A percentile compares a stretch with the other conserved stretches of the same genome.
Conservation (phyloP, 495 filamentous ascomycete species). For the Podospora conica region DNA sequence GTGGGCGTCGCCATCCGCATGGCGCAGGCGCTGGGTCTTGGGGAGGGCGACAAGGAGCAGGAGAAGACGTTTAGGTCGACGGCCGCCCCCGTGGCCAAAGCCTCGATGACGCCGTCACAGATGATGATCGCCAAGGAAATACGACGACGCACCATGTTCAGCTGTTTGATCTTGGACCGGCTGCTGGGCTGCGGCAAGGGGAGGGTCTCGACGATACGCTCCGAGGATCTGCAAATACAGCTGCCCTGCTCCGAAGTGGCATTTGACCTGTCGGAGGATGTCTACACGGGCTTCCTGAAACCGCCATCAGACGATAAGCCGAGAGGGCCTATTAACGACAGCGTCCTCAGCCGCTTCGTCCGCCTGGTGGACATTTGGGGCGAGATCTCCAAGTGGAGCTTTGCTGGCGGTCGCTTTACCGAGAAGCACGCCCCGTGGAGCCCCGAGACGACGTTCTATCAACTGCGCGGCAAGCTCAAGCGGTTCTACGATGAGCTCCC, state of each 20-base stretch:
- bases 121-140: conserved; percentile 67
- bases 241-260: conserved; percentile 60
- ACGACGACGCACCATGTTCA: conserved; percentile 76
- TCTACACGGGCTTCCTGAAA: conserved; percentile 47
- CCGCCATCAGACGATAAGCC: conserved; percentile 20
- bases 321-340: conserved; percentile 45
- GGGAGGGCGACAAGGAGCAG: conserved; percentile 50
- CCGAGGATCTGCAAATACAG: conserved; percentile 62
- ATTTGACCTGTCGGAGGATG: conserved; percentile 65
- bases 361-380: conserved; percentile 76
- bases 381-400: conserved; percentile 68
- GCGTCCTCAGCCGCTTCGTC: conserved; percentile 68
- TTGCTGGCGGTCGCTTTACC: conserved; percentile 60
- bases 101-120: conserved; percentile 31
- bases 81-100: conserved; percentile 13
- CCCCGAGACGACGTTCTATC: conserved; percentile 53
- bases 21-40: conserved; percentile 65
- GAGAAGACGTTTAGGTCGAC: conserved; percentile 23
- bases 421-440: conserved; percentile 60
- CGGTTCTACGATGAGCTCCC: conserved; percentile 64
- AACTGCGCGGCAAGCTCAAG: conserved; percentile 54
- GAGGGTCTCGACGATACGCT: conserved; percentile 60
- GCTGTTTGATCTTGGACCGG: conserved; percentile 76
- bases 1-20: conserved; percentile 69
- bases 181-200: conserved; percentile 72